Percentiles rank a stretch among this genome's conserved stretches.
These are phyloP conservation scores for Daldinia concentrica DNA, from an alignment of 495 filamentous ascomycete genomes.

Conservation along the genomic window DNA sequence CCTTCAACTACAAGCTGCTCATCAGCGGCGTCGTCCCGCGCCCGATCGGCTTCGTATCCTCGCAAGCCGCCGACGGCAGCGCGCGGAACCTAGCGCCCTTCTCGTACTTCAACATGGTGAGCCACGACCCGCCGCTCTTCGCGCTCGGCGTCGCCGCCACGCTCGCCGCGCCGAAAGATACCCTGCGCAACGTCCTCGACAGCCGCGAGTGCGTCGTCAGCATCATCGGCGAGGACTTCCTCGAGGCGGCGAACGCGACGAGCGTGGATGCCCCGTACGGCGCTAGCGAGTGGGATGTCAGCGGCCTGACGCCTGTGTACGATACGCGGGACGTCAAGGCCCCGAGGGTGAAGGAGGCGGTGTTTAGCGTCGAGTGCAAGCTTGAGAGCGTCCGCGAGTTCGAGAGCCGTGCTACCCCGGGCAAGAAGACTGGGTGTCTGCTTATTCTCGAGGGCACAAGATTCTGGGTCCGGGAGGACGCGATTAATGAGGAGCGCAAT, in stretches of 20 bases:
- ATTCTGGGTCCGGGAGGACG: constrained; percentile 93
- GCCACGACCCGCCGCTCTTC: constrained; percentile 91
- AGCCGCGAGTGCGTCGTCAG: constrained; percentile 84
- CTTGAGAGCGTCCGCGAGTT: constrained; percentile 78
- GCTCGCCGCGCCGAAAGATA: constrained; percentile 72
- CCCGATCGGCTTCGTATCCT: constrained; percentile 70
- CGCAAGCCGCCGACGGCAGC: constrained; percentile 56
- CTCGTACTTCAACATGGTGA: constrained; percentile 82
- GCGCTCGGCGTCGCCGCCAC: constrained; percentile 74
- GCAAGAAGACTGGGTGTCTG: constrained; percentile 76
- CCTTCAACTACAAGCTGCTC: constrained; percentile 90
- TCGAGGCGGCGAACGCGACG: constrained; percentile 87
- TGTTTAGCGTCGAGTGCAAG: constrained; percentile 83
- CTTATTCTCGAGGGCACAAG: constrained; percentile 84
- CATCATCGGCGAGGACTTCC: constrained; percentile 82
- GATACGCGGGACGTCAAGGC: constrained; percentile 71
- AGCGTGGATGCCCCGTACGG: constrained; percentile 82
- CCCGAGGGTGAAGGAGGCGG: constrained; percentile 80
- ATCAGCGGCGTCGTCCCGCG: constrained; percentile 88
- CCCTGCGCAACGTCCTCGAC: constrained; percentile 74
- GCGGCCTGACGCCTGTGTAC: constrained; percentile 74
- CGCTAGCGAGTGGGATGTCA: constrained; percentile 80
- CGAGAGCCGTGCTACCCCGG: constrained; percentile 71
- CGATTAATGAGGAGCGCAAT: constrained; percentile 78
- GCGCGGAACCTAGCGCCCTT: constrained; percentile 82